phyloP scores from a whole-genome alignment of 352 stramenopile species.

The Phytophthora cryptogea region DNA sequence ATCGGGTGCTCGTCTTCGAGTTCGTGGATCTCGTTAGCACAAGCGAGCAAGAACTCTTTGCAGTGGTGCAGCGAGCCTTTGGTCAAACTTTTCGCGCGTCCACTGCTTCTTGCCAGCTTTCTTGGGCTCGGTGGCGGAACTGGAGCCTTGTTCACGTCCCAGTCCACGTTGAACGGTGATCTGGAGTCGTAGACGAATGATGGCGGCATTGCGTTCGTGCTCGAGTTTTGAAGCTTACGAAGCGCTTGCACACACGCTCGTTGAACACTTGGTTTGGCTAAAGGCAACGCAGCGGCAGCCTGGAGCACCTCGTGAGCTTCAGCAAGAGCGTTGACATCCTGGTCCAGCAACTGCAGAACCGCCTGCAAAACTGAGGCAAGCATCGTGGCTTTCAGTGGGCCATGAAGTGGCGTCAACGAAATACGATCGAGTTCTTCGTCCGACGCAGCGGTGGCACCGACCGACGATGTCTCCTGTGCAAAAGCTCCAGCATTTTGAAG shows the following conservation, averaged over 20 bases:
- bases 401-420: conserved; percentile 13
- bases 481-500: conserved; percentile 31
- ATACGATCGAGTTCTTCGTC: not conserved
- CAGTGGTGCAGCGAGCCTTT: conserved; percentile 50
- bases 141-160: conserved; percentile 7
- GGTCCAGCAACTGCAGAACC: conserved; percentile 60
- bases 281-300: conserved; percentile 40
- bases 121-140: conserved; percentile 5
- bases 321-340: conserved; percentile 48
- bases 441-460: conserved; percentile 1
- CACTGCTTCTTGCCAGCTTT: conserved; percentile 29
- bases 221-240: conserved; percentile 26
- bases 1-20: conserved; percentile 65
- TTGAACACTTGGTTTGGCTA: conserved; percentile 45
- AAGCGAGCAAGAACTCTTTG: conserved; percentile 73
- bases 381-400: conserved; percentile 25
- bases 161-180: conserved; percentile 13
- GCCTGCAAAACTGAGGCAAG: conserved; percentile 60
- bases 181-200: conserved; percentile 20
- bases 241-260: conserved; percentile 48
- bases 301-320: conserved; percentile 60
- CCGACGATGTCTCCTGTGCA: not conserved
- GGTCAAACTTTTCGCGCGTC: conserved; percentile 43
- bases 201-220: conserved; percentile 5
- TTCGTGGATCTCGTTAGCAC: conserved; percentile 83